Base-by-base conservation (phyloP, 495 filamentous ascomycete species). In the Glarea lozoyensis region DNA sequence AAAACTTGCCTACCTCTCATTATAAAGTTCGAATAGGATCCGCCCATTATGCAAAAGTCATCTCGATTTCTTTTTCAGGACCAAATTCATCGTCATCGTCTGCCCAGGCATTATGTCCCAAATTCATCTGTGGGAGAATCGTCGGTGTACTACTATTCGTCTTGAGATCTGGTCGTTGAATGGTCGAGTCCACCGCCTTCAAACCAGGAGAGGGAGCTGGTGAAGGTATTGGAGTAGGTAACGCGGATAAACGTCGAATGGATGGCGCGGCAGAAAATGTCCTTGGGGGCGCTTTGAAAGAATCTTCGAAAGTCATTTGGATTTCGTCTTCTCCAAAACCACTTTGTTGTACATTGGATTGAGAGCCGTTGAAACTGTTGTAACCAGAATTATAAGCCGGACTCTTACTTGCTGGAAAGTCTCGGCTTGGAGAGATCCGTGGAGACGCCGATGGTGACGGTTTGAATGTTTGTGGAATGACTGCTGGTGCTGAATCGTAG, bases 1-100 rank as follows among this genome's bases (percentile, higher is more conserved):
- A n/a, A n/a, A n/a, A n/a, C n/a, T n/a, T n/a, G n/a, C n/a, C n/a
- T n/a, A n/a, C n/a, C n/a, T n/a, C n/a, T n/a, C n/a, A n/a, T n/a
- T n/a, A n/a, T n/a, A n/a, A n/a, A n/a, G n/a, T n/a, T n/a, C n/a
- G n/a, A n/a, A n/a, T n/a, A n/a, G n/a, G n/a, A n/a, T n/a, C n/a
- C n/a, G n/a, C n/a, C n/a, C n/a, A n/a, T n/a, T 57, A 80, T 47
- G 76, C 76, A 87, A 92, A 76, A 69, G 89, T 80, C 68, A 84
- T 62, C 56, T 78, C 61, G 72, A 83, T 79, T 70, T 88, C 64
- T 73, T 90, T 71, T 59, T 79, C 67, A 53, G 73, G 60, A 57
- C 86, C 68, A 67, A 84, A 65, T 59, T 95, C 64, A 67, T 90
- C 62, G 55, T 82, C 72, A 17, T 85, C 84, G 42, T 90, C 85